These are phyloP conservation scores for Apostasia ramifera DNA, from an alignment of 106 monocot genomes.

Conservation along the genomic window DNA sequence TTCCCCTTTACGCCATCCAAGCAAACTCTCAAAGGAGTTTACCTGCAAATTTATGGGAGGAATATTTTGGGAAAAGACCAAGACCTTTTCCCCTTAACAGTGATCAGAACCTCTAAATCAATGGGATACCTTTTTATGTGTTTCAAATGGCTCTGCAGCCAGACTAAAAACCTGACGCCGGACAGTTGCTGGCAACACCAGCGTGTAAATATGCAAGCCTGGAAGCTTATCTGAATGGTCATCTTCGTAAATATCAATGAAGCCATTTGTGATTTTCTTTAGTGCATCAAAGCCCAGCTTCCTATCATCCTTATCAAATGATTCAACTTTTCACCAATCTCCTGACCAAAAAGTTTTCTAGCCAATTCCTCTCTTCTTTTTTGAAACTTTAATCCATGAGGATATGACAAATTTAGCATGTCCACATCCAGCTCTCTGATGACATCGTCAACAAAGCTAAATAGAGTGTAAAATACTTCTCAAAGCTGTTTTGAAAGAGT, in stretches of 20 bases:
- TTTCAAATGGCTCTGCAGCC: slow-evolving; percentile 21
- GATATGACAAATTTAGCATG: background rate
- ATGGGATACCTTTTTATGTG: slow-evolving; percentile 21
- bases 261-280: slow-evolving; percentile 30
- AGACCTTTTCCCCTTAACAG: slow-evolving; percentile 53
- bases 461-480: slow-evolving; percentile 69
- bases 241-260: slow-evolving; percentile 44
- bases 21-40: slow-evolving; percentile 26
- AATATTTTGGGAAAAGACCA: slow-evolving; percentile 65
- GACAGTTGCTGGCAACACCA: slow-evolving; percentile 27
- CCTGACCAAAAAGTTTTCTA: slow-evolving; percentile 47
- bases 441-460: slow-evolving; percentile 40
- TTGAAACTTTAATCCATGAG: slow-evolving; percentile 9
- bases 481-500: slow-evolving; percentile 74
- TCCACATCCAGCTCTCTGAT: slow-evolving; percentile 20
- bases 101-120: slow-evolving; percentile 43
- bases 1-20: slow-evolving; percentile 47
- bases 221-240: slow-evolving; percentile 32
- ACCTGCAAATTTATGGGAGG: slow-evolving; percentile 40
- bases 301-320: slow-evolving; percentile 23
- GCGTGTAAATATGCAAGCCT: slow-evolving; percentile 41
- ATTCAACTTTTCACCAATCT: slow-evolving; percentile 49
- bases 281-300: slow-evolving; percentile 39
- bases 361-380: slow-evolving; percentile 32
- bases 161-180: slow-evolving; percentile 33